Evolutionary conservation across 2,329 filamentous ascomycete genomes (phyloP).

Genomic region (Colletotrichum cuscutae): DNA sequence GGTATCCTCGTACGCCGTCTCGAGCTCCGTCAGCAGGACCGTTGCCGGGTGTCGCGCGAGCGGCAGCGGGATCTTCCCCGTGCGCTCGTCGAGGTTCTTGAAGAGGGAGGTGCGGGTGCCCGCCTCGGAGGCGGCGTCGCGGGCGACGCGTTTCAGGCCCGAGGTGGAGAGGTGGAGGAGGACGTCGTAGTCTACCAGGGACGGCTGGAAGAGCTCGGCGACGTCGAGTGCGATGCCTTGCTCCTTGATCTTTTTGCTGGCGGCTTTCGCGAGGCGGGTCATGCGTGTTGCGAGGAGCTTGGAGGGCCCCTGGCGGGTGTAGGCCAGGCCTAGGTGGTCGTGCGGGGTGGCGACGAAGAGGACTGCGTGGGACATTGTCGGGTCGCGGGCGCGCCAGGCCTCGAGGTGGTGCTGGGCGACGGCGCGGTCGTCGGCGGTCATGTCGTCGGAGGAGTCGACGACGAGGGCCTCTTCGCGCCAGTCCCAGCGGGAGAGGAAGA

Average conservation of each 20-base stretch:
- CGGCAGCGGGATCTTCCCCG: constrained; percentile 54
- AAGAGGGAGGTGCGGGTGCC: constrained; percentile 63
- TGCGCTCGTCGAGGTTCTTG: constrained; percentile 81
- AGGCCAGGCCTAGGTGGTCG: constrained; percentile 82
- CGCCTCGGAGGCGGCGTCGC: constrained; percentile 49
- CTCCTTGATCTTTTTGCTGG: constrained; percentile 69
- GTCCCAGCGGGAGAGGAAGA: constrained; percentile 88
- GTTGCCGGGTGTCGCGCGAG: constrained; percentile 70
- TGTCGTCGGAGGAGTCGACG: constrained; percentile 76
- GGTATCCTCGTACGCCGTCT: constrained; percentile 72
- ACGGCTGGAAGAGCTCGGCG: constrained; percentile 75
- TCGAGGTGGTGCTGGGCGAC: constrained; percentile 78
- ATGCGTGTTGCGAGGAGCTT: constrained; percentile 88
- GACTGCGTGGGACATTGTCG: constrained; percentile 84
- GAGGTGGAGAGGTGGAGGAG: constrained; percentile 76
- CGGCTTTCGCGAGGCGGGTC: constrained; percentile 82
- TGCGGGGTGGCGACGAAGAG: constrained; percentile 85
- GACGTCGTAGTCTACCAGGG: constrained; percentile 84
- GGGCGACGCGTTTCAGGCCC: constrained; percentile 54
- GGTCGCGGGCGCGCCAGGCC: constrained; percentile 89
- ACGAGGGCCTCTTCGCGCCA: constrained; percentile 88
- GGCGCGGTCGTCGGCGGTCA: constrained; percentile 70
- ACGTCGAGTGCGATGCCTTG: constrained; percentile 64
- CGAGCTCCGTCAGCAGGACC: constrained; percentile 75
- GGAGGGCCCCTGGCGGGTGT: constrained; percentile 77